Conservation (phyloP, 306 rosid species). For the Rubus parviflorus region DNA sequence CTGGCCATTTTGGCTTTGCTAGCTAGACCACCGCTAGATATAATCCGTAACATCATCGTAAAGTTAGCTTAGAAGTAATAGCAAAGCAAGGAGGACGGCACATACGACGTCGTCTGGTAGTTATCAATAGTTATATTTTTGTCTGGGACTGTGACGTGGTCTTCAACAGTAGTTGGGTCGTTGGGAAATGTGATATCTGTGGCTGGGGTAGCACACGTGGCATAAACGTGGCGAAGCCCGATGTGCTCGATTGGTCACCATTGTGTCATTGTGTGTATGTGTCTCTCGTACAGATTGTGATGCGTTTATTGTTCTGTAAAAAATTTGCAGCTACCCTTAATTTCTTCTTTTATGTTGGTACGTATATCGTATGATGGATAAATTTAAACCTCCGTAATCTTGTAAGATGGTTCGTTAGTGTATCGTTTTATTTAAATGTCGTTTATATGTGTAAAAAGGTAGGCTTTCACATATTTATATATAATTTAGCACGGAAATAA, state of each 20-base stretch:
- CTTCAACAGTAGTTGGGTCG: background rate
- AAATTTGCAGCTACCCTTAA: background rate
- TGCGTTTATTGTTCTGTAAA: background rate
- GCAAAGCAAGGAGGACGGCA: background rate
- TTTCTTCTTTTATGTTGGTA: background rate
- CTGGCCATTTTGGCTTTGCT: background rate
- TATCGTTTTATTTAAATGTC: too few relatives aligned
- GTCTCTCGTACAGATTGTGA: background rate
- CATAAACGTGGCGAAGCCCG: slow-evolving; percentile 11
- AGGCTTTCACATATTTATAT: too few relatives aligned
- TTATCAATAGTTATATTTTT: background rate
- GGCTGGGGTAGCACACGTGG: slow-evolving; percentile 26
- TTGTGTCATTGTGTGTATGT: background rate
- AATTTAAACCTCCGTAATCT: too few relatives aligned
- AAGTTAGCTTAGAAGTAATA: background rate
- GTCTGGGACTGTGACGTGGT: background rate
- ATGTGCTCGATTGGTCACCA: background rate
- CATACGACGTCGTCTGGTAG: background rate
- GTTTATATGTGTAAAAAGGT: too few relatives aligned
- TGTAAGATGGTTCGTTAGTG: too few relatives aligned
- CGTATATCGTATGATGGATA: too few relatives aligned
- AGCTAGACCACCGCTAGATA: background rate
- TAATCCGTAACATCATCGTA: background rate
- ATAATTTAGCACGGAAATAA: too few relatives aligned
- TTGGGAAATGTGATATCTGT: slow-evolving; percentile 17